A percentile compares a stretch with the other conserved stretches of the same genome.
phyloP scores from a whole-genome alignment of 177 flowering plant species.

The Vitis hybrid region DNA sequence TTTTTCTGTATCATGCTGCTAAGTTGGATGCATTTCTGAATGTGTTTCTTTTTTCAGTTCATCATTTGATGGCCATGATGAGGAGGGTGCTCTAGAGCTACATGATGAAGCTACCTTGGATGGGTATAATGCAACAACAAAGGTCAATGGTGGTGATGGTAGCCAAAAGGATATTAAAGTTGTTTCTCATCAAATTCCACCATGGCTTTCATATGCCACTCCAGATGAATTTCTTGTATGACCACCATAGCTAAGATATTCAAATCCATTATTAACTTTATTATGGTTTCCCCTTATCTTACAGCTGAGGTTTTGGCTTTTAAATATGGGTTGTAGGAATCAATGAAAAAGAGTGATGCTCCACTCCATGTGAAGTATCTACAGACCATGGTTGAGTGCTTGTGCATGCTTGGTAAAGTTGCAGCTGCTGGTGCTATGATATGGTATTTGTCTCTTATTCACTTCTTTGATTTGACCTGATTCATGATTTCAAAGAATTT shows the following conservation, averaged over 20 bases:
- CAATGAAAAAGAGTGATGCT: conserved; percentile 82
- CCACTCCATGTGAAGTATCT: conserved; percentile 89
- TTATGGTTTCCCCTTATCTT: conserved; percentile 2
- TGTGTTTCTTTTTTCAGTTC: conserved; percentile 43
- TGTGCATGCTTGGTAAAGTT: conserved; percentile 93
- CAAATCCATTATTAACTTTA: conserved; percentile 7
- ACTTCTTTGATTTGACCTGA: conserved; percentile 2
- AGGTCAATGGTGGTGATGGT: conserved; percentile 60
- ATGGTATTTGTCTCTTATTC: conserved; percentile 54
- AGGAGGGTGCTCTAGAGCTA: conserved; percentile 54
- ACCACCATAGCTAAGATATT: conserved; percentile 1
- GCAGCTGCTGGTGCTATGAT: conserved; percentile 98
- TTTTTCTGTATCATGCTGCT: background rate
- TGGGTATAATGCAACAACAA: conserved; percentile 31
- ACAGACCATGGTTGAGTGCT: conserved; percentile 96
- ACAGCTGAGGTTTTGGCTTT: conserved; percentile 15
- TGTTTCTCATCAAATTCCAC: conserved; percentile 58
- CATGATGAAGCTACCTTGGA: conserved; percentile 52
- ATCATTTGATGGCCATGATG: conserved; percentile 82
- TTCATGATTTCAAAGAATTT: conserved; percentile 2
- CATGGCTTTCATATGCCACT: conserved; percentile 80
- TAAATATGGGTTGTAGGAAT: conserved; percentile 56
- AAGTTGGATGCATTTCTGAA: background rate
- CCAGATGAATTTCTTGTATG: conserved; percentile 96
- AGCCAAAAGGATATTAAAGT: conserved; percentile 40